Percentiles rank a stretch among this genome's conserved stretches.
Evolutionary conservation across 2,329 filamentous ascomycete genomes (phyloP).

Genomic region (Pseudogymnoascus sp.): DNA sequence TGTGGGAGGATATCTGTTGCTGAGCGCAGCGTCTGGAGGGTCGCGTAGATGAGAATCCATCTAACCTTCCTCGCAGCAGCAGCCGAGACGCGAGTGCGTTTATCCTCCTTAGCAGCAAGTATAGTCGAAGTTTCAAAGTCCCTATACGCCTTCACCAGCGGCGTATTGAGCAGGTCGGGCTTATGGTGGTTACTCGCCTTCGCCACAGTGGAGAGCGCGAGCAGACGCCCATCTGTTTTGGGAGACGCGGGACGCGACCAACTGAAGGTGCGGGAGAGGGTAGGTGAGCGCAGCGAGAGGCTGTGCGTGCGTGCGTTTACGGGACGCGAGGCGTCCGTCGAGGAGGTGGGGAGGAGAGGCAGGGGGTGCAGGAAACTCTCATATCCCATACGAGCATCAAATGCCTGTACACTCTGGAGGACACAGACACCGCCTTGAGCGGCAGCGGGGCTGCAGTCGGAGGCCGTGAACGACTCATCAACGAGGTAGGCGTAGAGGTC

Average conservation of each 20-base stretch:
- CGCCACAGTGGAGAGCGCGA: conserved; percentile 44
- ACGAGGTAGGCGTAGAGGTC: conserved; percentile 64
- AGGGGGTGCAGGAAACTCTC: conserved; percentile 55
- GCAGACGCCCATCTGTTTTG: conserved; percentile 41
- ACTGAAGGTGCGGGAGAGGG: conserved; percentile 26
- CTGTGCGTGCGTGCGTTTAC: not conserved
- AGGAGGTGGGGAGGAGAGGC: conserved; percentile 51
- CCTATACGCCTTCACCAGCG: conserved; percentile 60
- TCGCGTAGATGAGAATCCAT: conserved; percentile 69
- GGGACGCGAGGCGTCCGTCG: not conserved
- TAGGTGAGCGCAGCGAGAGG: conserved; percentile 10
- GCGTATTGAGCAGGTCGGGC: conserved; percentile 30
- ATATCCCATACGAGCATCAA: conserved; percentile 56
- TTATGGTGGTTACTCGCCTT: conserved; percentile 41
- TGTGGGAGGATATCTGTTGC: conserved; percentile 55
- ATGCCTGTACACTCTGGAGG: conserved; percentile 58
- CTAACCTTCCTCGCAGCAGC: conserved; percentile 67
- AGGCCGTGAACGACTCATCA: conserved; percentile 47
- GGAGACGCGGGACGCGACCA: conserved; percentile 30
- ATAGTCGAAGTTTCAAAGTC: conserved; percentile 58
- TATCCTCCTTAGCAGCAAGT: conserved; percentile 43
- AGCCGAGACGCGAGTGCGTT: conserved; percentile 46
- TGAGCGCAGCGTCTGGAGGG: conserved; percentile 63
- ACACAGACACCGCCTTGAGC: conserved; percentile 63
- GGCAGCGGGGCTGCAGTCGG: conserved; percentile 39